A percentile compares a stretch with the other conserved stretches of the same genome.
Conservation (phyloP, 257 asterid genomes). For the Jacaranda mimosifolia region DNA sequence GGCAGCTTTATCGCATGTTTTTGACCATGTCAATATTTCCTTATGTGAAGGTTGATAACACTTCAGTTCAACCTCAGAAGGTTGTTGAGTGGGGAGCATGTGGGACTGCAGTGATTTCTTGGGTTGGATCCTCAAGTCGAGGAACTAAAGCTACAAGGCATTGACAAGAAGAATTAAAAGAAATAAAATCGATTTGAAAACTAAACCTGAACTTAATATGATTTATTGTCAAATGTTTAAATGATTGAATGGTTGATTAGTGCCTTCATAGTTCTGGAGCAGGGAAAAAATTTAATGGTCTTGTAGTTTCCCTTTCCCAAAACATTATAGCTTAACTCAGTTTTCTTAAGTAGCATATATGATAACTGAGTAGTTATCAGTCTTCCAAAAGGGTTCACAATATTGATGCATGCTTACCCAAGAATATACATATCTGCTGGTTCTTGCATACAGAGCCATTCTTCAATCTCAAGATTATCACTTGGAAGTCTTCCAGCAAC, state of each 20-base stretch:
- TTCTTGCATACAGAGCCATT: constrained; percentile 85
- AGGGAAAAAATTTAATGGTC: not conserved
- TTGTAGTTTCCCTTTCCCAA: not conserved
- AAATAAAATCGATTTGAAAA: not conserved
- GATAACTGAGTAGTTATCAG: constrained; percentile 13
- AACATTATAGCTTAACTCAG: not conserved
- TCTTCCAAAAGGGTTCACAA: not conserved
- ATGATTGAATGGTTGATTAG: constrained; percentile 7
- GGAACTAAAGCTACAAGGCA: no score
- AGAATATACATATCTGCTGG: constrained; percentile 84
- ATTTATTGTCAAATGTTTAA: not conserved
- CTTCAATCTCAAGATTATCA: constrained; percentile 81
- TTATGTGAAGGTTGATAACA: no score
- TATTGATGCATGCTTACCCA: constrained; percentile 61
- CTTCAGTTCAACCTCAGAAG: no score
- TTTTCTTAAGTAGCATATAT: not conserved
- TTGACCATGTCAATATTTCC: no score
- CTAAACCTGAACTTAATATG: not conserved
- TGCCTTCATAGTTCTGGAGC: not conserved
- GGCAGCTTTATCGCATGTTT: no score
- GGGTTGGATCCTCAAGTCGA: no score
- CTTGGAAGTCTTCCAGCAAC: constrained; percentile 84
- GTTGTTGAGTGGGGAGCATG: no score
- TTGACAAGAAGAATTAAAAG: not conserved
- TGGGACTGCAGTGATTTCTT: no score